Percentiles rank a stretch among this genome's conserved stretches.
Conservation (phyloP, 768 basidiomycete species). For the Termitomyces sp. region DNA sequence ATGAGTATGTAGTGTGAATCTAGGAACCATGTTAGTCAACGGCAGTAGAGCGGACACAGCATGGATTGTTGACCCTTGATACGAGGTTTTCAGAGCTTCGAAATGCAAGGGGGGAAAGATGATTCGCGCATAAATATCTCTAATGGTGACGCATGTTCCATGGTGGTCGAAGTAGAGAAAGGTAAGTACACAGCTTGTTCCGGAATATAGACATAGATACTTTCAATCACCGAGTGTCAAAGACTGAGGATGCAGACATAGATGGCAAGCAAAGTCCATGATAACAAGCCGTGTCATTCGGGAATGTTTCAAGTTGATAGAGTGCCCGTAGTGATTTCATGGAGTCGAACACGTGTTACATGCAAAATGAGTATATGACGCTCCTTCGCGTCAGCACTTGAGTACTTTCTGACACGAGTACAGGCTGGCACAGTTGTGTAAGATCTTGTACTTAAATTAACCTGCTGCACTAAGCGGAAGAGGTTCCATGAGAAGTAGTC, state of each 20-base stretch:
- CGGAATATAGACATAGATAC: not conserved
- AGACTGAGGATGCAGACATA: not conserved
- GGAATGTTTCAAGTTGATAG: not conserved
- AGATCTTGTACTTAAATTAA: not conserved
- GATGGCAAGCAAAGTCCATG: not conserved
- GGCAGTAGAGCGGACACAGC: not conserved
- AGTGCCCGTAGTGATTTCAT: not conserved
- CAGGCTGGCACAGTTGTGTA: not conserved
- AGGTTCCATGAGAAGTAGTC: not conserved
- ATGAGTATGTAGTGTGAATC: not conserved
- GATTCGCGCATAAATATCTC: not conserved
- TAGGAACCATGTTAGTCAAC: not conserved
- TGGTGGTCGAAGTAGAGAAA: not conserved
- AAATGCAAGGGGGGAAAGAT: not conserved
- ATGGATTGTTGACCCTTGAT: not conserved
- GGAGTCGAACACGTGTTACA: not conserved
- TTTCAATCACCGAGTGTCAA: not conserved
- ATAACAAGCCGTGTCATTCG: not conserved
- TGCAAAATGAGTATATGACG: not conserved
- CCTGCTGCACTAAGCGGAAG: not conserved
- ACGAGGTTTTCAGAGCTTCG: not conserved
- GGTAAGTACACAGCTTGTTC: not conserved
- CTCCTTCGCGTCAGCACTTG: not conserved
- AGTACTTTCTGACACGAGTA: not conserved
- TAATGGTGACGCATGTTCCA: not conserved